Evolutionary conservation across 371 early-diverging fungal species (phyloP), one percentile per base, ranked within the genome.

Genomic region (Circinella umbellata): DNA sequence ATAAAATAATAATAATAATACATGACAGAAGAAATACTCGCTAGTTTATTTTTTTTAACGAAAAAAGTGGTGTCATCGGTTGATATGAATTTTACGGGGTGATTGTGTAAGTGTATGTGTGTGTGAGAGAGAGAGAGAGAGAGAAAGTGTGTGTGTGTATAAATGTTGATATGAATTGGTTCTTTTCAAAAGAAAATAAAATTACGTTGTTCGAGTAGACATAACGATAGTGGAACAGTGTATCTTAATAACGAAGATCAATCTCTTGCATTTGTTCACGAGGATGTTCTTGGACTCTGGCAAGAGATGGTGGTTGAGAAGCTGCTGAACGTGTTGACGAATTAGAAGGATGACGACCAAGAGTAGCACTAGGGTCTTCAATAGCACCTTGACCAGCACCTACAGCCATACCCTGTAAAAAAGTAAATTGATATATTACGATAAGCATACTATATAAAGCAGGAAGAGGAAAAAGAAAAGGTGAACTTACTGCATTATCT

Each of bases 271-370:
- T 53, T 17, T 64, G 61, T 63, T 63, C 68, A 51, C 20, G 36
- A 39, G 66, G 66, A 59, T 64, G 63, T 39, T 70, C 74, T 53
- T 71, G 61, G 38, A 74, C 66, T 62, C 71, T 38, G 14, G 75
- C 75, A 42, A 76, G 47, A 20, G 70, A 67, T 42, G 76, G 76
- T 59, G 74, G 74, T 27, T 67, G 68, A 15, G 70, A 70, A 35
- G 65, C 65, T 60, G 70, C 66, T 18, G 74, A 74, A 61, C 70
- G 69, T 39, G 67, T 51, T 10, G 74, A 74, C n/a, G 70, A 68
- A 61, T 62, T 67, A 53, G 68, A 68, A 20, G 72, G 72, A 39
- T 72, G 72, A 27, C 72, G 72, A 11, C 72, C 72, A 17, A 72
- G 42, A 8, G 39, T 49, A 9, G 39, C 35, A 6, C 20, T 39